Base-by-base conservation (phyloP, 2,329 filamentous ascomycete species). In the Colletotrichum sp. region DNA sequence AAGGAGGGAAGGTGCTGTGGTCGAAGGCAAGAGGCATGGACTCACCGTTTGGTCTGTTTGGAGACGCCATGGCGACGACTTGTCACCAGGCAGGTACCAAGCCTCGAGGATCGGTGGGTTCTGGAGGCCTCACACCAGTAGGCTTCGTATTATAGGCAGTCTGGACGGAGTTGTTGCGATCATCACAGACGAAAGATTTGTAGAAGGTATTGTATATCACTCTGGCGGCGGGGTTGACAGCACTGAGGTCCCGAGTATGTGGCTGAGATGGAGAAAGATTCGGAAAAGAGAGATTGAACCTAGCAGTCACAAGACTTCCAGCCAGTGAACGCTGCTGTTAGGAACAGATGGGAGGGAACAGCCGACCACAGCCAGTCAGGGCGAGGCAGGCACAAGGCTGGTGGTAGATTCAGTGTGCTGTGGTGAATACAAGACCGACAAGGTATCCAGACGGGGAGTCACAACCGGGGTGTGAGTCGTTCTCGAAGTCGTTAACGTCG, bases 31-130 rank as follows among this genome's bases (percentile, higher is more conserved):
- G 61, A 34, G 24, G 66, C 24, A 60, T 26, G 7, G 26, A 65
- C 56, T 68, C 55, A 78, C 77, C 69, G 69, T 76, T 77, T 55
- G 72, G 66, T 24, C 72, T 69, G 56, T 78, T 76, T 36, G 77
- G 66, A 58, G 77, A 73, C 34, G 75, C 77, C 77, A 78, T 78
- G 76, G 21, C 58, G 38, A 65, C 66, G 43, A 36, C 28, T 68
- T 21, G 15, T 24, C 66, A n/a, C 66, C 55, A 65, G 60, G 24
- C 36, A 26, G 34, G 12, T 67, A 21, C n/a, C 12, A 30, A 38
- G 34, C 24, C 24, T 65, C 48, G 58, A 36, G 48, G n/a, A 36
- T 26, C 28, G 30, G 18, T 21, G 18, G 30, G 56, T n/a, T 64
- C 28, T 34, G 43, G 58, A 65, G 16, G 61, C 60, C 56, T 66